phyloP scores from a whole-genome alignment of 148 eudicot genomes.

The Rhododendron griersonianum region DNA sequence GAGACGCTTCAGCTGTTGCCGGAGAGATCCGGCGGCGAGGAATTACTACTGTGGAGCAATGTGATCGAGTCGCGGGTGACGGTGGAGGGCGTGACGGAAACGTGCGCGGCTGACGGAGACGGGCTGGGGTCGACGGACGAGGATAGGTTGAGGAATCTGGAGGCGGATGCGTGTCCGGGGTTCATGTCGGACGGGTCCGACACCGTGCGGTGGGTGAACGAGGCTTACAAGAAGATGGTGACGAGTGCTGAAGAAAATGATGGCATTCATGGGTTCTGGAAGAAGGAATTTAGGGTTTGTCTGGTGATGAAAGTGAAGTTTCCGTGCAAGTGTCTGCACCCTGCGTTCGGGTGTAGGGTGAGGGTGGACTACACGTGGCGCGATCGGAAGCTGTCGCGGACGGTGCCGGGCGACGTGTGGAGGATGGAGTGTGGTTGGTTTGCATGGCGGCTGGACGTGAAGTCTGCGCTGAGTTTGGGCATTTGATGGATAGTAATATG shows the following conservation, averaged over 20 bases:
- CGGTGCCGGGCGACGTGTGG: slow-evolving; percentile 52
- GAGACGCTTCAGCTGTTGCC: slow-evolving; percentile 7
- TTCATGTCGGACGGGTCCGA: slow-evolving; percentile 30
- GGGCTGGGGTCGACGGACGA: slow-evolving; percentile 34
- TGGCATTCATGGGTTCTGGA: not conserved
- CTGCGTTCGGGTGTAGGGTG: slow-evolving; percentile 46
- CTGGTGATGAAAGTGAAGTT: slow-evolving; percentile 29
- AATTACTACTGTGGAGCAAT: not conserved
- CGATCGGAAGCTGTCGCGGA: slow-evolving; percentile 8
- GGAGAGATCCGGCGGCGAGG: slow-evolving; percentile 4
- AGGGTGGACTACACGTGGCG: slow-evolving; percentile 25
- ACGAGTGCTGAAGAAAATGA: not conserved
- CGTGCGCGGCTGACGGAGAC: slow-evolving; percentile 8
- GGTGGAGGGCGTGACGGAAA: slow-evolving; percentile 27
- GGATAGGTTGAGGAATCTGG: slow-evolving; percentile 31
- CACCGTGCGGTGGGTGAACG: slow-evolving; percentile 42
- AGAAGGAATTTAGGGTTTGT: slow-evolving; percentile 21
- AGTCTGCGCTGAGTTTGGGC: slow-evolving; percentile 23
- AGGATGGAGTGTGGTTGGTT: slow-evolving; percentile 34
- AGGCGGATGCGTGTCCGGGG: slow-evolving; percentile 42
- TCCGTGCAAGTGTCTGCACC: not conserved
- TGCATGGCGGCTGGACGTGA: slow-evolving; percentile 36
- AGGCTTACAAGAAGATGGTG: slow-evolving; percentile 36
- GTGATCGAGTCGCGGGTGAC: slow-evolving; percentile 28
- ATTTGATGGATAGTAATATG: not conserved